Base-by-base conservation (phyloP, 192 early-diverging fungal species). In the Podila epigama region DNA sequence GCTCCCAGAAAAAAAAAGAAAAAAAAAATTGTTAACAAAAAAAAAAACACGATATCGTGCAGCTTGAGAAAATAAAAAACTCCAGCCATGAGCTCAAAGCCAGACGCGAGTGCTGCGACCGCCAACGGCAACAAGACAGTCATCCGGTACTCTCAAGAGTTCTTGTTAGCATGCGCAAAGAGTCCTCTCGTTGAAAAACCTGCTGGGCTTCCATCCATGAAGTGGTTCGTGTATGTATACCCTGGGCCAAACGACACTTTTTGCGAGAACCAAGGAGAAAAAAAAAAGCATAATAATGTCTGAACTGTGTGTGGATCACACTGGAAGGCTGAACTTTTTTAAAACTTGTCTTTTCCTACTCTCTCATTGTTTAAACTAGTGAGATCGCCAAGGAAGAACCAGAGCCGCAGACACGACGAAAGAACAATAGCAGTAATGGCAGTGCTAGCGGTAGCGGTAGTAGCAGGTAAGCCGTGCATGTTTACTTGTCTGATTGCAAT, bases 131-230 rank as follows among this genome's bases (percentile, higher is more conserved):
- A 54, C 11, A 54, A 54, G 29, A 54, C 73, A 8, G 73, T 77
- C 42, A 63, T 77, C 56, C 70, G 79, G 22, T 82, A 82, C 66
- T 79, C 81, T 9, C 68, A 68, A 48, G 81, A 79, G 39, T 73
- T 79, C 63, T 37, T 82, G 36, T 32, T 82, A 58, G 77, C 67
- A 28, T 79, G 77, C 31, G 70, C 75, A 3, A 61, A 82, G 42
- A 82, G 81, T 40, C 81, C 81, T 16, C 60, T 82, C 29, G 81
- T 82, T 5, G 42, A 75, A 31, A 51, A 66, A 40, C 81, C 81
- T 42, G 70, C 64, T 16, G 70, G 67, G 12, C 62, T 82, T 40
- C 81, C 70, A 16, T 66, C 81, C 50, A 79, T 60, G 12, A 73
- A 34, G n/a, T 75, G 81, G 81, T 82, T 79, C 58, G 77, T 70